Conservation (phyloP, 306 rosid genomes). For the Vigna reflexopilosa region DNA sequence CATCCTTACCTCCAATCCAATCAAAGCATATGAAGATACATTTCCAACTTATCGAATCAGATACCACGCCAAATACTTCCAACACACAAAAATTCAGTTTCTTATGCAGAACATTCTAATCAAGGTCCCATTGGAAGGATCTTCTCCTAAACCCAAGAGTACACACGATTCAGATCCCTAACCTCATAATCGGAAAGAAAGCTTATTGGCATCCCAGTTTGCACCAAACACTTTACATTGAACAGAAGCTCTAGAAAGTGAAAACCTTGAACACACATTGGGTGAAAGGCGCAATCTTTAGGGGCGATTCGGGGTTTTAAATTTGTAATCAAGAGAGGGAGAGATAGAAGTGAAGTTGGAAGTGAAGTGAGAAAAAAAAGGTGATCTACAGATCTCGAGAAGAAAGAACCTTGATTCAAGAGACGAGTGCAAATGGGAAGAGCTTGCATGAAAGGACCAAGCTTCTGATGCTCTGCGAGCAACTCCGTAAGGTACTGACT, state of each 20-base stretch:
- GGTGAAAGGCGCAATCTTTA: not conserved
- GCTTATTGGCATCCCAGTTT: not conserved
- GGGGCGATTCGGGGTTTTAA: not conserved
- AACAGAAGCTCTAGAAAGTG: not conserved
- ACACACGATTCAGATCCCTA: conserved; percentile 20
- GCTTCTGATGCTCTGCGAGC: conserved; percentile 91
- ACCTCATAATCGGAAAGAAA: not conserved
- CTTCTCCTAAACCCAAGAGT: not conserved
- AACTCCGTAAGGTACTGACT: conserved; percentile 94
- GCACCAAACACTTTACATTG: not conserved
- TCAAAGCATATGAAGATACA: not conserved
- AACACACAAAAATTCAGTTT: not conserved
- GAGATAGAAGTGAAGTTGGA: not conserved
- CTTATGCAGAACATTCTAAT: not conserved
- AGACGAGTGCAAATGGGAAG: conserved; percentile 92
- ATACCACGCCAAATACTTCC: not conserved
- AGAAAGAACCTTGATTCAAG: conserved; percentile 78
- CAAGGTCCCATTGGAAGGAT: conserved; percentile 2
- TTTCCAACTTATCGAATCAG: not conserved
- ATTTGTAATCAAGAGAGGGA: not conserved
- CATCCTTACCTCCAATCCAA: not conserved
- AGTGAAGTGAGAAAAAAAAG: not conserved
- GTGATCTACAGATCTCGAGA: not conserved
- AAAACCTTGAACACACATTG: conserved; percentile 25
- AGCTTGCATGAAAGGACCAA: conserved; percentile 89